Evolutionary conservation across 352 stramenopile genomes (phyloP).

Genomic region (Pythium dissimile): DNA sequence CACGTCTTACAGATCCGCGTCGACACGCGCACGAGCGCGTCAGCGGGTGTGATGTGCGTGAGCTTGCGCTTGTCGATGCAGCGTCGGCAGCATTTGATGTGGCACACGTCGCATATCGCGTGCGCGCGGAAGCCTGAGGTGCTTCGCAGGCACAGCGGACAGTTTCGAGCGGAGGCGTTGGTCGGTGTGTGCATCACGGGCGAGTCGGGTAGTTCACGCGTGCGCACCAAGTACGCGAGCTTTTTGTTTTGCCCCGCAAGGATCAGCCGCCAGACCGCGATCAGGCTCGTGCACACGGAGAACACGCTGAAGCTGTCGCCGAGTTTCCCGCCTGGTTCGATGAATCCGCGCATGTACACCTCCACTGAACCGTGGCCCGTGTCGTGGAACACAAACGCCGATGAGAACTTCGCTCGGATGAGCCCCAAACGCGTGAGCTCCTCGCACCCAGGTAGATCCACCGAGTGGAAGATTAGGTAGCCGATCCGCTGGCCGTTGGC

Average conservation of each 20-base stretch:
- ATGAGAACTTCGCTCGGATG: slow-evolving; percentile 44
- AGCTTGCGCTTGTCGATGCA: slow-evolving; percentile 15
- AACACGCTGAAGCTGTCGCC: slow-evolving; percentile 1
- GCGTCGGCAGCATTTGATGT: neutral
- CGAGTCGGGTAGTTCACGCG: neutral
- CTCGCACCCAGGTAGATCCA: slow-evolving; percentile 7
- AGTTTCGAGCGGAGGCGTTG: neutral
- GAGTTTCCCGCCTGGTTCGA: slow-evolving; percentile 31
- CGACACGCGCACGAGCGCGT: neutral
- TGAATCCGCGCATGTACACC: slow-evolving; percentile 28
- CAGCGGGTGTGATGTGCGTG: neutral
- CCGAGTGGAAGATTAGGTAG: slow-evolving; percentile 13
- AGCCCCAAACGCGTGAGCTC: slow-evolving; percentile 20
- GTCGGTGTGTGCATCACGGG: neutral
- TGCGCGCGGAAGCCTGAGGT: neutral
- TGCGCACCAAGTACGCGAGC: slow-evolving; percentile 10
- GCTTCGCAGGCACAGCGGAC: slow-evolving; percentile 3
- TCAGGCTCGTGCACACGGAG: neutral
- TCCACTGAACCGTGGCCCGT: slow-evolving; percentile 9
- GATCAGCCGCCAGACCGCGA: slow-evolving; percentile 7
- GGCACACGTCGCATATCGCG: slow-evolving; percentile 4
- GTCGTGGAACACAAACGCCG: slow-evolving; percentile 10
- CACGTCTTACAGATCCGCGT: slow-evolving; percentile 12
- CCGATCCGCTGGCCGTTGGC: slow-evolving; percentile 10
- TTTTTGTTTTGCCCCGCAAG: slow-evolving; percentile 13